Conservation (phyloP, 805 yeast species). For the Ogataea pini region DNA sequence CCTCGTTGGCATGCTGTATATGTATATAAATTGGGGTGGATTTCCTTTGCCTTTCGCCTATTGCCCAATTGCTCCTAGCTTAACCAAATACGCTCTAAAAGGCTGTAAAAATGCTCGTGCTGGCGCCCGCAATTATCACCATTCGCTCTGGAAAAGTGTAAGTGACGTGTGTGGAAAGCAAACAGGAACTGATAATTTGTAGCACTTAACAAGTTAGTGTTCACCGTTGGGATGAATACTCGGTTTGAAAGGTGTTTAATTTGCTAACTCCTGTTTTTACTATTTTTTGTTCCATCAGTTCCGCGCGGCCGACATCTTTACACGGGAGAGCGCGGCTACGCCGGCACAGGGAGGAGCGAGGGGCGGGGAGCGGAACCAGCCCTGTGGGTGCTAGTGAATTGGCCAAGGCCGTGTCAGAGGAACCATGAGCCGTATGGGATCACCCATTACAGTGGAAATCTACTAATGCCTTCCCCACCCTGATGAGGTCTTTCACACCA, state of each 20-base stretch:
- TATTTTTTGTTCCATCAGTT: constrained; percentile 13
- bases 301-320: constrained; percentile 18
- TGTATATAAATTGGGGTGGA: neutral
- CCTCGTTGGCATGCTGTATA: constrained; percentile 33
- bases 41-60: neutral
- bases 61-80: neutral
- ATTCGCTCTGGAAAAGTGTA: neutral
- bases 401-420: too few relatives aligned
- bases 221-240: neutral
- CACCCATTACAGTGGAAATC: too few relatives aligned
- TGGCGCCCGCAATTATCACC: neutral
- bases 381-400: too few relatives aligned
- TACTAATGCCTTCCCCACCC: too few relatives aligned
- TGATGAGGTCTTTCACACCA: too few relatives aligned
- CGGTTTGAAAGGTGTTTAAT: neutral
- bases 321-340: constrained; percentile 9
- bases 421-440: neutral
- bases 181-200: neutral
- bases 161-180: neutral
- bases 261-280: constrained; percentile 10
- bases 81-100: neutral
- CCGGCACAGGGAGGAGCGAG: neutral
- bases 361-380: neutral
- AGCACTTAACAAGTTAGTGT: neutral
- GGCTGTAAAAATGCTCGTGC: constrained; percentile 2